Evolutionary conservation across 176 grass and related monocot species (phyloP), one percentile per base, ranked within the genome.

Genomic region (Aegilops tauschii): DNA sequence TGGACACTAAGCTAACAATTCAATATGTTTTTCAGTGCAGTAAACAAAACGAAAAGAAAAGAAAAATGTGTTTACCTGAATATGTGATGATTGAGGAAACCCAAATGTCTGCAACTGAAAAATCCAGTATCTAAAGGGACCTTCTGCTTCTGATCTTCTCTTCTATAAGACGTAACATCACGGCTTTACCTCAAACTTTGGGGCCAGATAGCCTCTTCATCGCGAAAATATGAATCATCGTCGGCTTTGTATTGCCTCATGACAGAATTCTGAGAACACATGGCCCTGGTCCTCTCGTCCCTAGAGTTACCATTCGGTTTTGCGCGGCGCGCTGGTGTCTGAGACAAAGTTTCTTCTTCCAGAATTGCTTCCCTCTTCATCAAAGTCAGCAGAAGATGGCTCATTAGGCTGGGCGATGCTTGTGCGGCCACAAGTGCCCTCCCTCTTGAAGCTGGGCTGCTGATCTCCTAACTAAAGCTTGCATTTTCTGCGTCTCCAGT

Each of bases 81-180:
- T 90, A 94, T 98, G 93, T 17, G 96, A 94, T 40, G 96, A 90
- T 16, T 82, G 92, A 86, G 93, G 84, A 61, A 95, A 92, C 11
- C 35, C 83, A 29, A 92, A 89, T 63, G 69, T 86, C 45, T 90
- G 25, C 84, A 86, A 76, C 96, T 98, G 88, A 94, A 98, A 83
- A 98, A 96, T 21, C 75, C 92, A 89, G 28, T 52, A 34, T 91
- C 90, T 61, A 77, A 44, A 78, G 90, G 70, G 20, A 73, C 30
- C 49, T 91, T 90, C 14, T 64, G 76, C n/a, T 56, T 83, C 21
- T 11, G 83, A 65, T 83, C 76, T 56, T 77, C 80, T 63, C 45
- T 76, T 32, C 72, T 72, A 25, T 25, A 49, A 58, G 6, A 7
- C 35, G 35, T 36, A 7, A 8, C 62, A 87, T 89, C 78, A 0